Percentiles rank a stretch among this genome's conserved stretches.
These are phyloP conservation scores for Cydonia oblonga DNA, from an alignment of 331 rosid genomes.

Conservation along the genomic window DNA sequence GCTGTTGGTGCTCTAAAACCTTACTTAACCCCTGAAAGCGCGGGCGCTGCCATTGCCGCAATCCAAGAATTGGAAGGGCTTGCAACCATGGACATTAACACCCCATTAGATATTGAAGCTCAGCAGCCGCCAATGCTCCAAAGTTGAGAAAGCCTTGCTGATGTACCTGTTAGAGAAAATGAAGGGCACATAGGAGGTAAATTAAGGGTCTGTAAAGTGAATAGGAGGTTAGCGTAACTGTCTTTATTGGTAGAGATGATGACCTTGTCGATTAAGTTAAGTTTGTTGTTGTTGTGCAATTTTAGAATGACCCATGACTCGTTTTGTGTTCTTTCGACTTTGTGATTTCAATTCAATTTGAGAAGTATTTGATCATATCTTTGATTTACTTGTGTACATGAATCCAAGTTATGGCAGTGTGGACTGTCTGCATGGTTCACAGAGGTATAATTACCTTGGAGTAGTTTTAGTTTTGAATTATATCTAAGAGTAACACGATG, in stretches of 20 bases:
- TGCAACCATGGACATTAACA: constrained; percentile 47
- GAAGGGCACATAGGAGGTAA: constrained; percentile 32
- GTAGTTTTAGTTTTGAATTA: not conserved
- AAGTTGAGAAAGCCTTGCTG: constrained; percentile 6
- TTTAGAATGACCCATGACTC: constrained; percentile 26
- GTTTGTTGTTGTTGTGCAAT: constrained; percentile 44
- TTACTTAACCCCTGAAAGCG: constrained; percentile 47
- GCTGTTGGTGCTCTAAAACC: constrained; percentile 54
- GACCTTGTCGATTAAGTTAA: constrained; percentile 33
- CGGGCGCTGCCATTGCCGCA: constrained; percentile 40
- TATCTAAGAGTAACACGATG: not conserved
- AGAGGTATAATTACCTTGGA: not conserved
- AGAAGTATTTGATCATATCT: constrained; percentile 10
- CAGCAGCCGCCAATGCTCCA: constrained; percentile 17
- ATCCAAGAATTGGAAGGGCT: constrained; percentile 62
- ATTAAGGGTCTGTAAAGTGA: constrained; percentile 41
- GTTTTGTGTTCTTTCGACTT: not conserved
- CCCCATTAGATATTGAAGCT: constrained; percentile 38
- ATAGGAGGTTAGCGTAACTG: constrained; percentile 56
- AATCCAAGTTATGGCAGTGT: not conserved
- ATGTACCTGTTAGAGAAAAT: constrained; percentile 27
- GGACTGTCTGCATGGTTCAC: not conserved
- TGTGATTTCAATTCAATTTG: constrained; percentile 12
- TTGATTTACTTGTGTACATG: not conserved
- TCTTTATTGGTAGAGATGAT: constrained; percentile 32